Evolutionary conservation across 176 grass and related monocot species (phyloP).

Genomic region (Luzula sylvatica): DNA sequence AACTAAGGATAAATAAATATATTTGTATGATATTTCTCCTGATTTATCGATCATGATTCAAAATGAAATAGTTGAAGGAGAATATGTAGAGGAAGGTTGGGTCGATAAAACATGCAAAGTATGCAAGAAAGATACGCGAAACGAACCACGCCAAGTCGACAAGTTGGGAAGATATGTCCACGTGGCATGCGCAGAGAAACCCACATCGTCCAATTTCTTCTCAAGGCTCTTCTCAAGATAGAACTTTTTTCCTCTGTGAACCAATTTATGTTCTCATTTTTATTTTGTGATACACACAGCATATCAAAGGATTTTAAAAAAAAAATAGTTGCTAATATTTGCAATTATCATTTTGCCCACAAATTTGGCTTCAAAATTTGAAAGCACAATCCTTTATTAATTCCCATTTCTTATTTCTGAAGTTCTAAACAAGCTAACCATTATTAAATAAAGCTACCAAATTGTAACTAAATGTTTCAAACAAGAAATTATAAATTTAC

Average conservation of each 20-base stretch:
- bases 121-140: conserved; percentile 85
- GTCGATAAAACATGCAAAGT: conserved; percentile 97
- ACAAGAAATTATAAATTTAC: conserved; percentile 12
- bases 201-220: conserved; percentile 67
- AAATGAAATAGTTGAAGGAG: conserved; percentile 47
- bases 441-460: too few species aligned
- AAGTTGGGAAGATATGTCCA: conserved; percentile 83
- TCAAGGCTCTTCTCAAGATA: conserved; percentile 59
- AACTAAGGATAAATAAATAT: background rate
- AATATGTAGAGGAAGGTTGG: conserved; percentile 95
- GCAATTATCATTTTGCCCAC: conserved; percentile 2
- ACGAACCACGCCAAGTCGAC: conserved; percentile 75
- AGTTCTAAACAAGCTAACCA: conserved; percentile 7
- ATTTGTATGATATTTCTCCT: background rate
- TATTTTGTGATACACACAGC: conserved; percentile 19
- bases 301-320: background rate
- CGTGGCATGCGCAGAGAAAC: conserved; percentile 58
- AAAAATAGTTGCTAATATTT: background rate
- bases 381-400: background rate
- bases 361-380: too few species aligned
- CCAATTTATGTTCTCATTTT: background rate
- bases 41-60: conserved; percentile 6
- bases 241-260: conserved; percentile 19
- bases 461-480: background rate
- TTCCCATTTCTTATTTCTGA: conserved; percentile 12